phyloP scores from a whole-genome alignment of 2,329 filamentous ascomycete species.

The Neopestalotiopsis sp. region DNA sequence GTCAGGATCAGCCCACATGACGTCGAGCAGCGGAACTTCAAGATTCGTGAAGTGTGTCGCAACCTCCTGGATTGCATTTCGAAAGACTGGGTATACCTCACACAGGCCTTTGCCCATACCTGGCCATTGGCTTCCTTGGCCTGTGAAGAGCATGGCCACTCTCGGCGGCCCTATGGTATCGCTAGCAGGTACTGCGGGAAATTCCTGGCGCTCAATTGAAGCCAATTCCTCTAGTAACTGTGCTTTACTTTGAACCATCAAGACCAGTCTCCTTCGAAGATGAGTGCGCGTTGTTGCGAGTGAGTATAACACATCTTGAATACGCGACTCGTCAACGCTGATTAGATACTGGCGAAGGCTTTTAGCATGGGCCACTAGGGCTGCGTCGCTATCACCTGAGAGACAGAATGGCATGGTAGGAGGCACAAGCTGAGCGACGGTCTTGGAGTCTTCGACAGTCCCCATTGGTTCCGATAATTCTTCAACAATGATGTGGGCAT shows the following conservation, averaged over 20 bases:
- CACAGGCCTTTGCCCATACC: constrained; percentile 38
- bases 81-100: constrained; percentile 31
- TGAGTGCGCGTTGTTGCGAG: constrained; percentile 36
- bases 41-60: constrained; percentile 27
- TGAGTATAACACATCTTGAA: constrained; percentile 33
- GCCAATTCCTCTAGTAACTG: constrained; percentile 25
- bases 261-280: constrained; percentile 27
- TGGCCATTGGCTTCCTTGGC: constrained; percentile 38
- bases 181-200: constrained; percentile 13
- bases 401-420: constrained; percentile 30
- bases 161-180: constrained; percentile 19
- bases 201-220: constrained; percentile 11
- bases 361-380: constrained; percentile 27
- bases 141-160: constrained; percentile 40
- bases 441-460: neutral
- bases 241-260: constrained; percentile 26
- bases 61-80: constrained; percentile 29
- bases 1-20: constrained; percentile 35
- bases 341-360: constrained; percentile 25
- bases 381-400: constrained; percentile 30
- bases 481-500: constrained; percentile 47
- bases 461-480: constrained; percentile 19
- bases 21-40: constrained; percentile 30
- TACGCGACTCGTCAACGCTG: constrained; percentile 16
- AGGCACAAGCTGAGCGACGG: constrained; percentile 4